Base-by-base conservation (phyloP, 805 yeast genomes). In the Candida endomychidarum region DNA sequence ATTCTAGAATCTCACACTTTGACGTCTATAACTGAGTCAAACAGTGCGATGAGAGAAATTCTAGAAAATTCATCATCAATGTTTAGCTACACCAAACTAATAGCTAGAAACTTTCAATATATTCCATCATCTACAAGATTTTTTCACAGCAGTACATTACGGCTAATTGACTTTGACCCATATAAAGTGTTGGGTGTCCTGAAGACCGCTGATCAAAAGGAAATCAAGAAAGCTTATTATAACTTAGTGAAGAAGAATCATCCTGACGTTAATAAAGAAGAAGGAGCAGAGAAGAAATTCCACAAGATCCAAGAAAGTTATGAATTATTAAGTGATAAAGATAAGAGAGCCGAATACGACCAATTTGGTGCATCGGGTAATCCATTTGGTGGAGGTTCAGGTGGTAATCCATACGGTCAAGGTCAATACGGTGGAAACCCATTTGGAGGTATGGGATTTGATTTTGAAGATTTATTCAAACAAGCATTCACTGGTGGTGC, bases 221-320 rank as follows among this genome's bases (percentile, higher is more conserved):
- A 89, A 15, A 93, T 93, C 65, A 93, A 93, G 63, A 90, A 90
- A 63, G 91, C 96, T 2, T 93, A 93, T 67, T 89, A 89, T 60
- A 83, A 88, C 56, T 70, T 93, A 48, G 99, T 97, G 11, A 93
- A 93, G 63, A 78, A 91, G 60, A 89, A 72, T 62, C 99, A 93
- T 63, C 99, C 99, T 0, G 99, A 93, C 67, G 86, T 93, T 32
- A 93, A 91, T 63, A 93, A 91, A 63, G 96, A 86, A 48, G 77
- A 78, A 18, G 91, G 77, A 14, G 93, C 98, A 0, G 96, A 91
- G 53, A 78, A 80, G 56, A 81, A 81, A 61, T 93, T 93, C 67
- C 98, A 93, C 56, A 87, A 86, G 54, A 77, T 93, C 49, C 98
- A 91, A 58, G 93, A 86, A 48, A 95, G 97, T 1, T 93, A 95